Evolutionary conservation across 192 early-diverging fungal genomes (phyloP), one percentile per base, ranked within the genome.

Genomic region (Mortierella alpina): DNA sequence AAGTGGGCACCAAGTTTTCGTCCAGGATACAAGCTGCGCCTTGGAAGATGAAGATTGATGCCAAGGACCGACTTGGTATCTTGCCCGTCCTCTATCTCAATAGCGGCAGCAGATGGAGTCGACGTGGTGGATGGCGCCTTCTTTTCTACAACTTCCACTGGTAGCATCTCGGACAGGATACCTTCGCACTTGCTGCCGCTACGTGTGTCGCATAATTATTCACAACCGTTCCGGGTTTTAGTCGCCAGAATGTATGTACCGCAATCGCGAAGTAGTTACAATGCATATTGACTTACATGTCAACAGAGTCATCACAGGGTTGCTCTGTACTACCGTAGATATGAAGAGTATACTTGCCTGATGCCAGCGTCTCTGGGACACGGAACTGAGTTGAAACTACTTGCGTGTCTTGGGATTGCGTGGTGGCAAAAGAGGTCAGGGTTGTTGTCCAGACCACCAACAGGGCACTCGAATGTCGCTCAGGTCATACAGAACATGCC

Each of bases 261-360:
- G 31, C 31, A 31, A 31, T 31, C 31, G 31, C n/a, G n/a, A n/a
- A n/a, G n/a, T n/a, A n/a, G n/a, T n/a, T n/a, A n/a, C 31, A 31
- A 31, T 31, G 31, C 31, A 31, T 31, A 31, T 2, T 31, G 31
- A 31, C 63, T 47, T 65, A 78, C 68, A 52, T 59, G 68, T 70
- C 68, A 53, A 66, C 52, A n/a, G 75, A 59, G 23, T 50, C 75
- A 31, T 78, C 62, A 15, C 76, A 79, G 0, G 76, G 69, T 18
- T 79, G 69, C 45, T 52, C 39, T 6, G 76, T 79, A 53, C 61
- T 70, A 17, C 75, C 75, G 20, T 66, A 78, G 47, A 70, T 56
- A 42, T 78, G 75, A 39, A 78, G 23, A 13, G 61, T 49, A 45
- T 79, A 72, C 22, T 72, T 72, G 39, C 69, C 76, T 13, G 63